phyloP scores from a whole-genome alignment of 106 monocot species.

The Dendrobium nobile region DNA sequence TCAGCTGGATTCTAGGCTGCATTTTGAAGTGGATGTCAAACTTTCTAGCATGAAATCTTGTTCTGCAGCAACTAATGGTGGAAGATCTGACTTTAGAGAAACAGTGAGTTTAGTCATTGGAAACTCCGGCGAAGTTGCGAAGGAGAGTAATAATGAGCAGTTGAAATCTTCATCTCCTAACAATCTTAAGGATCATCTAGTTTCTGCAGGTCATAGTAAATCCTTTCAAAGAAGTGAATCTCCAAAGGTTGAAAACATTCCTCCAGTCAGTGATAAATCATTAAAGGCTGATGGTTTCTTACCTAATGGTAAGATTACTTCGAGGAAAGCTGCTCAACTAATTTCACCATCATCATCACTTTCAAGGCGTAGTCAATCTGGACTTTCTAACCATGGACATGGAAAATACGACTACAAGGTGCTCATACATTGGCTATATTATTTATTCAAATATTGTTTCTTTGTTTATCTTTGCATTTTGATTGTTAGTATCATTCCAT shows the following conservation, averaged over 20 bases:
- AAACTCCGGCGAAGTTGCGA: constrained; percentile 5
- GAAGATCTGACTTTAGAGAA: background rate
- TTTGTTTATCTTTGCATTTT: background rate
- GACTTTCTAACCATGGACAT: constrained; percentile 5
- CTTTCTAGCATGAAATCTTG: background rate
- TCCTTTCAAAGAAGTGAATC: constrained; percentile 8
- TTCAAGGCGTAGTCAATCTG: constrained; percentile 16
- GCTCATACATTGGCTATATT: background rate
- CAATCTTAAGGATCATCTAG: constrained; percentile 6
- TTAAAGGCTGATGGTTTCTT: constrained; percentile 12
- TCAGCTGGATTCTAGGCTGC: background rate
- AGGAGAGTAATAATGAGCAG: background rate
- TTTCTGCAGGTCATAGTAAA: constrained; percentile 8
- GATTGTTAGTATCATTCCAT: constrained; percentile 23
- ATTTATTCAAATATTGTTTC: constrained; percentile 3
- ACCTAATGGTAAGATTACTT: constrained; percentile 16
- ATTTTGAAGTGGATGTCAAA: background rate
- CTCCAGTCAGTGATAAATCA: constrained; percentile 6
- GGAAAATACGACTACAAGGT: constrained; percentile 24
- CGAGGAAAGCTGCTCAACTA: constrained; percentile 13
- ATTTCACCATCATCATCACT: constrained; percentile 12
- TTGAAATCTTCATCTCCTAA: constrained; percentile 14
- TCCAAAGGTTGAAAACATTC: constrained; percentile 10
- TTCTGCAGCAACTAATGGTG: background rate
- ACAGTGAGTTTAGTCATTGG: background rate